phyloP scores from a whole-genome alignment of 1,139 yeast species.

The Blastobotrys arbuscula region DNA sequence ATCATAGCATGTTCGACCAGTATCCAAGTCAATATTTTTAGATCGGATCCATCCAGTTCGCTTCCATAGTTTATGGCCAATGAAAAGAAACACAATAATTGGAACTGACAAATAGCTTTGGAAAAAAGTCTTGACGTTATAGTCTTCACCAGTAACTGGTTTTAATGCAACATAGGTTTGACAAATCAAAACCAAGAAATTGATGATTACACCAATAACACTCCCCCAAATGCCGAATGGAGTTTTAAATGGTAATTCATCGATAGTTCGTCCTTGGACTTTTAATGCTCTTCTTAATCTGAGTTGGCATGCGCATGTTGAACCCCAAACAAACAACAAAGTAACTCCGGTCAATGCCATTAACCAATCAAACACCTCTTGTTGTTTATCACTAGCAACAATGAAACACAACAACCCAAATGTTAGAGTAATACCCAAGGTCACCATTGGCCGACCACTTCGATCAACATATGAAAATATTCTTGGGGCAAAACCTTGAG shows the following conservation, averaged over 20 bases:
- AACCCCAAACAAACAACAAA: constrained; percentile 78
- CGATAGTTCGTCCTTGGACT: constrained; percentile 55
- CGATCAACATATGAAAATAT: constrained; percentile 68
- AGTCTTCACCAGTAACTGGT: constrained; percentile 53
- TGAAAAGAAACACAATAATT: constrained; percentile 44
- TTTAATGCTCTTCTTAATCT: constrained; percentile 73
- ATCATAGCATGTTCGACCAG: constrained; percentile 53
- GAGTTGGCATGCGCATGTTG: constrained; percentile 69
- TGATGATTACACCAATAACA: constrained; percentile 53
- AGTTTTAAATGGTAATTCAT: constrained; percentile 65
- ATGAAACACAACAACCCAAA: constrained; percentile 68
- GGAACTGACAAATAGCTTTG: constrained; percentile 50
- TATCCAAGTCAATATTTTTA: constrained; percentile 50
- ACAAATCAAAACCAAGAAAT: constrained; percentile 61
- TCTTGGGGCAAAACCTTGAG: constrained; percentile 76
- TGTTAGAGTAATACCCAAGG: constrained; percentile 51
- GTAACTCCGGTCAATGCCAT: constrained; percentile 79
- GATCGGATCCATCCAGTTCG: constrained; percentile 35
- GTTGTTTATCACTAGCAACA: constrained; percentile 59
- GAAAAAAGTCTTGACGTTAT: constrained; percentile 39
- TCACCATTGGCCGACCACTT: constrained; percentile 67
- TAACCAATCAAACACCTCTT: constrained; percentile 74
- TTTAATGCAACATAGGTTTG: constrained; percentile 77
- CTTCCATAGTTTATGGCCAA: constrained; percentile 47
- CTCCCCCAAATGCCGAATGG: constrained; percentile 71